Evolutionary conservation across 2,329 filamentous ascomycete species (phyloP), one percentile per base, ranked within the genome.

Genomic region (Diaporthe longicolla): DNA sequence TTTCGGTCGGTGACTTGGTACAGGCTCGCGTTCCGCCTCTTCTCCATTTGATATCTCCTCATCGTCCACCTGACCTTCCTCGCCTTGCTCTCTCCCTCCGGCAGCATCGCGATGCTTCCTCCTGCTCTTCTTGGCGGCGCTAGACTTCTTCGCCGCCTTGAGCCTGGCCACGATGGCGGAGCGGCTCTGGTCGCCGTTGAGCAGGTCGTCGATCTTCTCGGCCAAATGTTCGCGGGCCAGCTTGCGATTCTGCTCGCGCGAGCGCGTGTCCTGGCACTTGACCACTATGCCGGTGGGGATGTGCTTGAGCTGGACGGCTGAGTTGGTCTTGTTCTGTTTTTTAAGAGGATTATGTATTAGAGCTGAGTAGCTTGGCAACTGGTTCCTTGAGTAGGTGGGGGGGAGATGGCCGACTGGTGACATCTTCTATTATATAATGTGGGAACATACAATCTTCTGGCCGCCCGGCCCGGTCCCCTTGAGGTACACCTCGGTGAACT

Each of bases 401-500:
- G 15, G 26, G 4, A 6, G 13, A 21, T 32, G 5, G 5, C 1
- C 21, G 7, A 19, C n/a, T 13, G 2, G 19, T 24, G 24, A 21
- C 6, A 9, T 11, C 3, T 24, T 11, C 3, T 24, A 21, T 11
- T 5, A n/a, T 21, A n/a, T 2, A 15, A 4, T n/a, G 13, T 17
- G 35, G 35, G 37, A 35, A 82, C 86, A 71, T 84, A 95, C 93
- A 85, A 98, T 98, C 82, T 98, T 98, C 82, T 99, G 97, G 0
- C 97, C 97, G 32, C 97, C 97, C 0, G 97, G 96, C 1, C 97
- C 97, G 78, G 91, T 94, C 79, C 97, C 97, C 82, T 97, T 97
- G 75, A 99, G 88, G 84, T 97, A 98, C 55, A 89, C 89, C 80
- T 98, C 94, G 73, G 93, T 91, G 77, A 98, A 91, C 70, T 98